phyloP scores from a whole-genome alignment of 2,329 filamentous ascomycete species.

The Calonectria ilicicola region DNA sequence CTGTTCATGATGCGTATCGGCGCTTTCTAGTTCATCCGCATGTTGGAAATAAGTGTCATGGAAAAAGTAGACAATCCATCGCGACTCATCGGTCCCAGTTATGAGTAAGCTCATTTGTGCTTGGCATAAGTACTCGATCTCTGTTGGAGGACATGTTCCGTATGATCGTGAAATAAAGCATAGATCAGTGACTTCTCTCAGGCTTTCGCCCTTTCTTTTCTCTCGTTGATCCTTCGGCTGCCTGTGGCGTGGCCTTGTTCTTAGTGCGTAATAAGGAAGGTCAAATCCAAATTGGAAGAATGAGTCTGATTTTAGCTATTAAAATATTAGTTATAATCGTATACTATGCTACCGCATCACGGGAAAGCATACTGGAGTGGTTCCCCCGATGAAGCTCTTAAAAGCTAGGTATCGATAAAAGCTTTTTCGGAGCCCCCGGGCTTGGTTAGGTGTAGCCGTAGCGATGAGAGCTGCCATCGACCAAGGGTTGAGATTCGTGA shows the following conservation, averaged over 20 bases:
- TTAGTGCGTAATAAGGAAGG: not conserved
- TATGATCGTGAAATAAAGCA: not conserved
- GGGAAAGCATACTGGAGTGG: not conserved
- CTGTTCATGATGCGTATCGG: not conserved
- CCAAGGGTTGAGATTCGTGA: not conserved
- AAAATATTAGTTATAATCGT: not conserved
- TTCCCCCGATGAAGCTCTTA: not conserved
- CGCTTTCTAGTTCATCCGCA: not conserved
- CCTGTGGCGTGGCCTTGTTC: not conserved
- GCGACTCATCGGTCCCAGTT: not conserved
- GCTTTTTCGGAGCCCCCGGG: not conserved
- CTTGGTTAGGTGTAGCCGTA: not conserved
- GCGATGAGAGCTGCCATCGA: not conserved
- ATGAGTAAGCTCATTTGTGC: not conserved
- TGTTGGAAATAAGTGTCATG: not conserved
- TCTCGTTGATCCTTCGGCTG: not conserved
- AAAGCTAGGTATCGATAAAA: not conserved
- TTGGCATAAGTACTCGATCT: not conserved
- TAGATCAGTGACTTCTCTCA: not conserved
- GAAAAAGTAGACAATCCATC: not conserved
- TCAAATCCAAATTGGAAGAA: not conserved
- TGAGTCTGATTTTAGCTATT: not conserved
- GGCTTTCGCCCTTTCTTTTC: not conserved
- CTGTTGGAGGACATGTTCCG: not conserved
- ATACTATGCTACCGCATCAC: not conserved